These are phyloP conservation scores for Suillus fuscotomentosus DNA, from an alignment of 768 basidiomycete genomes.

Conservation along the genomic window DNA sequence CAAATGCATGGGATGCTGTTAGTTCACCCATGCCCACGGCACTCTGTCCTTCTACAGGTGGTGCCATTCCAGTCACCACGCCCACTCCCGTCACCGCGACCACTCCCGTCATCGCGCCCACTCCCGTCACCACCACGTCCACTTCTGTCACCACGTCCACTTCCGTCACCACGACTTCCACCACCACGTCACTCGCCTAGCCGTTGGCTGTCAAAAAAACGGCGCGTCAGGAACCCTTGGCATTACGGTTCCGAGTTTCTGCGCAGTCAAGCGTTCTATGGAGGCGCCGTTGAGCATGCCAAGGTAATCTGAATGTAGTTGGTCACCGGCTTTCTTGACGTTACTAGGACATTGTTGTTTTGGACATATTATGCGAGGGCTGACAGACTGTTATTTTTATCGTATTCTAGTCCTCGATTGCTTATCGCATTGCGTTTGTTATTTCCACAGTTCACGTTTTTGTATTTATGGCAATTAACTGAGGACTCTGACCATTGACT, in stretches of 20 bases:
- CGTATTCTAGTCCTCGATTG: not conserved
- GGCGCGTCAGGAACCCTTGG: not conserved
- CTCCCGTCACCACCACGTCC: too few relatives aligned
- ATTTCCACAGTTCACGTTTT: not conserved
- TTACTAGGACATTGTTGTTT: not conserved
- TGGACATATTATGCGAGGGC: not conserved
- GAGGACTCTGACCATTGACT: not conserved
- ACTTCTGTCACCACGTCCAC: too few relatives aligned
- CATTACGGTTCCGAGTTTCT: not conserved
- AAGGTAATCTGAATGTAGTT: not conserved
- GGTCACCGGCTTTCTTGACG: not conserved
- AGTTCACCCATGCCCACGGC: conserved; percentile 46
- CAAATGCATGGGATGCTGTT: conserved; percentile 61
- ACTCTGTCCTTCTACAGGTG: conserved; percentile 31
- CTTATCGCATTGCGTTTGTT: not conserved
- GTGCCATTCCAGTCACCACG: not conserved
- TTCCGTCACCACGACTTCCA: too few relatives aligned
- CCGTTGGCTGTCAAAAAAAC: not conserved
- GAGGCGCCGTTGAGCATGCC: not conserved
- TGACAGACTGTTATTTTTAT: not conserved
- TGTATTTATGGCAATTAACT: not conserved
- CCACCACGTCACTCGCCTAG: not conserved
- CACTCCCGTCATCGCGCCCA: too few relatives aligned
- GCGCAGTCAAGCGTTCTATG: not conserved
- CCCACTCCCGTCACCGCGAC: too few relatives aligned